Conservation (phyloP, 176 grass and related monocot genomes). For the Oryza glumipatula region DNA sequence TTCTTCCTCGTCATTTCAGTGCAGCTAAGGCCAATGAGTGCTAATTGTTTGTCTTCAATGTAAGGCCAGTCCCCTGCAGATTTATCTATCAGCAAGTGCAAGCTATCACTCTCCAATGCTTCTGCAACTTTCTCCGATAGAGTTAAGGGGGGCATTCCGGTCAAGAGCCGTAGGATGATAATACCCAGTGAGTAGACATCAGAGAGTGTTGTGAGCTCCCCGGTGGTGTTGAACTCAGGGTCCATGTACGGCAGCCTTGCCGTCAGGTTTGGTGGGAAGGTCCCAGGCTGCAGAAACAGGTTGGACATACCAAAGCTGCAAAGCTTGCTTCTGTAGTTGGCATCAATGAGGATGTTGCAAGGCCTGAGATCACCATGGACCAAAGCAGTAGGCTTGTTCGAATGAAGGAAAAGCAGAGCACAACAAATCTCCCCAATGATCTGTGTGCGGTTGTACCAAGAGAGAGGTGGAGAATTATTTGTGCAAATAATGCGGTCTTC, state of each 20-base stretch:
- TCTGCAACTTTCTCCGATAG: too few species aligned
- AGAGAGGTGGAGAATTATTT: constrained; percentile 9
- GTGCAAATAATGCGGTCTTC: constrained; percentile 32
- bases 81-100: constrained; percentile 39
- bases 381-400: constrained; percentile 34
- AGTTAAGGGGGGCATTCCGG: too few species aligned
- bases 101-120: too few species aligned
- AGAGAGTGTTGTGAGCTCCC: constrained; percentile 37
- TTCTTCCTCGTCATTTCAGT: constrained; percentile 29
- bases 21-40: constrained; percentile 38
- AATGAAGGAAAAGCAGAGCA: constrained; percentile 33
- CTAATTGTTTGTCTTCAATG: constrained; percentile 38
- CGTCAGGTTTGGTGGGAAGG: not conserved
- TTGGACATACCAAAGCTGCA: constrained; percentile 17
- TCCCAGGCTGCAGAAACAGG: constrained; percentile 8
- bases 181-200: constrained; percentile 55
- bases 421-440: constrained; percentile 43
- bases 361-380: constrained; percentile 50
- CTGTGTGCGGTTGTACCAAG: constrained; percentile 35
- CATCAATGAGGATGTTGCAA: constrained; percentile 44
- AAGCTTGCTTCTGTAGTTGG: constrained; percentile 41
- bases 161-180: constrained; percentile 54
- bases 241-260: constrained; percentile 49
- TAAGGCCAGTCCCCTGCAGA: constrained; percentile 55
- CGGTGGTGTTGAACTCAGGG: constrained; percentile 46